Conservation (phyloP, 768 basidiomycete species). For the Mycena epipterygia region DNA sequence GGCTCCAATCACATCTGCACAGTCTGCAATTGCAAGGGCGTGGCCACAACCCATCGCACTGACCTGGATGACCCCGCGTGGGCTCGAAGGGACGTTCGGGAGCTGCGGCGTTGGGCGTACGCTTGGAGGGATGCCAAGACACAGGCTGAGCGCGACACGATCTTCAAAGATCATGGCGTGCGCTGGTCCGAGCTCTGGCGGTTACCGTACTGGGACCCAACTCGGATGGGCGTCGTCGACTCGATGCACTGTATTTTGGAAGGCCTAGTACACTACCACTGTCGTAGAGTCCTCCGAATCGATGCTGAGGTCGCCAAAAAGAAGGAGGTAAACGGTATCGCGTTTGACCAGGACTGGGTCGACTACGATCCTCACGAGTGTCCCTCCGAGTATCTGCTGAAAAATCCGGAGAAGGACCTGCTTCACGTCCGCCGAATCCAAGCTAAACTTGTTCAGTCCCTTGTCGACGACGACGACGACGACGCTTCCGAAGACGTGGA, state of each 20-base stretch:
- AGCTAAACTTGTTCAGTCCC: constrained; percentile 25
- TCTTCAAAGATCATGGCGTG: constrained; percentile 38
- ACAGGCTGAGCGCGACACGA: constrained; percentile 27
- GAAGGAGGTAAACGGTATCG: constrained; percentile 21
- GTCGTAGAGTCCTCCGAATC: constrained; percentile 35
- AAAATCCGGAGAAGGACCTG: constrained; percentile 18
- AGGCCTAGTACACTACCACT: constrained; percentile 38
- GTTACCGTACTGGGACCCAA: constrained; percentile 47
- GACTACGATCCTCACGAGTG: constrained; percentile 27
- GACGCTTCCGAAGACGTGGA: constrained; percentile 13
- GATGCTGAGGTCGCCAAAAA: constrained; percentile 28
- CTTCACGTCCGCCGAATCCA: constrained; percentile 7
- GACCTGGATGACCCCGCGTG: constrained; percentile 32
- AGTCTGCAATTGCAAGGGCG: constrained; percentile 41
- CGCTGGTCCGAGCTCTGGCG: constrained; percentile 45
- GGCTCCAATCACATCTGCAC: constrained; percentile 44
- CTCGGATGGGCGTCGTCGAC: constrained; percentile 43
- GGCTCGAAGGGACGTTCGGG: constrained; percentile 24
- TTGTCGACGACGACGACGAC: constrained; percentile 2
- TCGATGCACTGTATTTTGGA: constrained; percentile 49
- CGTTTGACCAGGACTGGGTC: constrained; percentile 30
- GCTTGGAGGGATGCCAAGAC: constrained; percentile 25
- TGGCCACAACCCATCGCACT: constrained; percentile 23
- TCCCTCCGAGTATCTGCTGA: constrained; percentile 17
- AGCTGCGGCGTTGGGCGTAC: constrained; percentile 30